Evolutionary conservation across 768 basidiomycete species (phyloP).

Genomic region (Phaffia tasmanica): DNA sequence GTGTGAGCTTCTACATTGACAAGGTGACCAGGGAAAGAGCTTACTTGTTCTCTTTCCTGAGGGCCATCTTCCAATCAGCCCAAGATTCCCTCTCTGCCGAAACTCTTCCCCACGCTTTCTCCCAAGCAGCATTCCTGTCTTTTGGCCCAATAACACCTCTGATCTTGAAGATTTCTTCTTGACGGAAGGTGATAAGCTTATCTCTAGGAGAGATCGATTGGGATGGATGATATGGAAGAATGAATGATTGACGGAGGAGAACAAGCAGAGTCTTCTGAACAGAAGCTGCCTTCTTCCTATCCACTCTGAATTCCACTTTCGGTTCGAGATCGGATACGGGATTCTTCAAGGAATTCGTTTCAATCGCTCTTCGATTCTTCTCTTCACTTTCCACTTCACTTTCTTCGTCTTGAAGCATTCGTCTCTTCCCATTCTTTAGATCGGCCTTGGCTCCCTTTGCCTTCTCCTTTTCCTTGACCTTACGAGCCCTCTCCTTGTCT

Average conservation of each 20-base stretch:
- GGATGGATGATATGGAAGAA: constrained; percentile 22
- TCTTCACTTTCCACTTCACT: neutral
- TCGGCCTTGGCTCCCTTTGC: constrained; percentile 24
- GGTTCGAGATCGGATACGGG: too few species aligned
- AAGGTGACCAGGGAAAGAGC: neutral
- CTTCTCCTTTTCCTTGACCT: neutral
- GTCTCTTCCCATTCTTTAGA: constrained; percentile 23
- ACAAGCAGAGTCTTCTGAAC: constrained; percentile 8
- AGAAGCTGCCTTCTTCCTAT: neutral
- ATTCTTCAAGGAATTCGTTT: too few species aligned
- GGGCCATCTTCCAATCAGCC: constrained; percentile 14
- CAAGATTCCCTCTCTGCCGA: constrained; percentile 17
- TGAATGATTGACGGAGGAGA: constrained; percentile 18
- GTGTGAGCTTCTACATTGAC: neutral
- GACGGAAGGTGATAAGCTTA: constrained; percentile 12
- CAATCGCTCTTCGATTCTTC: too few species aligned
- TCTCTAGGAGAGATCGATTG: constrained; percentile 15
- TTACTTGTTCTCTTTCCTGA: constrained; percentile 6
- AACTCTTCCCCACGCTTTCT: constrained; percentile 11
- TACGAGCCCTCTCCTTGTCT: constrained; percentile 3
- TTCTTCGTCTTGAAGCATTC: constrained; percentile 15
- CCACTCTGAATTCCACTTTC: neutral
- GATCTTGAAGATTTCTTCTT: constrained; percentile 13
- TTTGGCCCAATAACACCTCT: constrained; percentile 18
- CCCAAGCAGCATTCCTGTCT: constrained; percentile 17